A percentile compares a stretch with the other conserved stretches of the same genome.
Evolutionary conservation across 169 alveolate genomes (phyloP).

Genomic region (Plasmodium cynomolgi): DNA sequence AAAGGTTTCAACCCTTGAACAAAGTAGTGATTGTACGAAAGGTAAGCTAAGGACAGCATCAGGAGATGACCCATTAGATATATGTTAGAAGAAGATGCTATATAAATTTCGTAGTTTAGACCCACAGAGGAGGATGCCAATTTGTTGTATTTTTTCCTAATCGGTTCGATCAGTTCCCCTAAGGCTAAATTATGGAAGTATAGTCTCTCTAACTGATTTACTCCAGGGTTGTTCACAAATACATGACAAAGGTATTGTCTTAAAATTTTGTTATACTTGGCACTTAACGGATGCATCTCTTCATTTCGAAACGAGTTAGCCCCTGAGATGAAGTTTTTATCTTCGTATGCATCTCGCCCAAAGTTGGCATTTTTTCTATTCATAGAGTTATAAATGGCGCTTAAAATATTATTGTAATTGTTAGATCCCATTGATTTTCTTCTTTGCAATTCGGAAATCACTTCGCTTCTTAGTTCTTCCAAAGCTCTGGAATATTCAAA

Average conservation of each 20-base stretch:
- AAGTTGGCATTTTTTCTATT: conserved; percentile 8
- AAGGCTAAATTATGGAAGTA: conserved; percentile 42
- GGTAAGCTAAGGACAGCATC: conserved; percentile 60
- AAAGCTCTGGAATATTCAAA: conserved; percentile 55
- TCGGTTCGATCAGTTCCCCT: conserved; percentile 52
- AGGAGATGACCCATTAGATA: conserved; percentile 55
- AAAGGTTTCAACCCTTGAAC: conserved; percentile 34
- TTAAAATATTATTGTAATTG: conserved; percentile 11
- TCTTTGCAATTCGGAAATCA: not conserved
- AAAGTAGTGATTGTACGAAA: conserved; percentile 39
- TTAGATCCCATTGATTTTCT: not conserved
- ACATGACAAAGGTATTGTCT: conserved; percentile 54
- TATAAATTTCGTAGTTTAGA: conserved; percentile 39
- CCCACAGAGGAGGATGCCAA: conserved; percentile 18
- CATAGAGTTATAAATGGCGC: conserved; percentile 2
- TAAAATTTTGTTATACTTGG: conserved; percentile 31
- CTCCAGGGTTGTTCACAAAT: conserved; percentile 58
- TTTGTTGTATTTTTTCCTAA: conserved; percentile 23
- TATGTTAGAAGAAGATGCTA: conserved; percentile 35
- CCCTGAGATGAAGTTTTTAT: not conserved
- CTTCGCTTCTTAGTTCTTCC: conserved; percentile 55
- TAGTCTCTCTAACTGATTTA: conserved; percentile 33
- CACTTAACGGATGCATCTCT: conserved; percentile 3
- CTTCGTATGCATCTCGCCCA: conserved; percentile 3
- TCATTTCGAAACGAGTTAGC: conserved; percentile 33